phyloP scores from a whole-genome alignment of 352 stramenopile genomes.

The Elongisporangium prolatum region DNA sequence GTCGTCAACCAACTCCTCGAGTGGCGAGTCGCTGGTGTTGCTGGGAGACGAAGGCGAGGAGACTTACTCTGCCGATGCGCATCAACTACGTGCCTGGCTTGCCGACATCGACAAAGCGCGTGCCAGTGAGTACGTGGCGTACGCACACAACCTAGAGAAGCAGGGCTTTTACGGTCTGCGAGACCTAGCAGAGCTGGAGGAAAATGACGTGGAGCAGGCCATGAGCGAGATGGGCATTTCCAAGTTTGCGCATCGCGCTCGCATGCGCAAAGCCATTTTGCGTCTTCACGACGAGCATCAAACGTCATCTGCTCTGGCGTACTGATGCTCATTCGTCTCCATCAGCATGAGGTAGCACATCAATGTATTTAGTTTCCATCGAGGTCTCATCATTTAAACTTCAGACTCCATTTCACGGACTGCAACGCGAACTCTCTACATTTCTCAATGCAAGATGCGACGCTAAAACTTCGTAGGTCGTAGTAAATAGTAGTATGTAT shows the following conservation, averaged over 20 bases:
- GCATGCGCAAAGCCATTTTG: conserved; percentile 68
- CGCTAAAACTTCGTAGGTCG: background rate
- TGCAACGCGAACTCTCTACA: no score
- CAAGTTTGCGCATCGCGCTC: conserved; percentile 70
- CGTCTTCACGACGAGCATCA: conserved; percentile 20
- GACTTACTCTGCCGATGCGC: conserved; percentile 10
- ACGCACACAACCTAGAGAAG: conserved; percentile 53
- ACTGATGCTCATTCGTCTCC: background rate
- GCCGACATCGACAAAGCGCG: conserved; percentile 36
- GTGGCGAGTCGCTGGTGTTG: conserved; percentile 18
- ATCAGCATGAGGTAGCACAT: background rate
- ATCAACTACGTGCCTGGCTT: conserved; percentile 47
- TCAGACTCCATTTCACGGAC: no score
- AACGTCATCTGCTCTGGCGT: background rate
- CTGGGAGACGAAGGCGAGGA: conserved; percentile 25
- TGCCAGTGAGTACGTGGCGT: conserved; percentile 48
- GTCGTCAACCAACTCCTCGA: conserved; percentile 34
- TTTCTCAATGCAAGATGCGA: no score
- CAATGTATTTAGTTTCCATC: background rate
- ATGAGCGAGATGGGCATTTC: conserved; percentile 73
- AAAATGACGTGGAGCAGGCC: conserved; percentile 64
- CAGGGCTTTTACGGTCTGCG: conserved; percentile 56
- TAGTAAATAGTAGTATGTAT: background rate
- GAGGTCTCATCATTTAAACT: no score
- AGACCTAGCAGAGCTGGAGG: conserved; percentile 56